Base-by-base conservation (phyloP, 306 rosid species). In the Cercis canadensis region DNA sequence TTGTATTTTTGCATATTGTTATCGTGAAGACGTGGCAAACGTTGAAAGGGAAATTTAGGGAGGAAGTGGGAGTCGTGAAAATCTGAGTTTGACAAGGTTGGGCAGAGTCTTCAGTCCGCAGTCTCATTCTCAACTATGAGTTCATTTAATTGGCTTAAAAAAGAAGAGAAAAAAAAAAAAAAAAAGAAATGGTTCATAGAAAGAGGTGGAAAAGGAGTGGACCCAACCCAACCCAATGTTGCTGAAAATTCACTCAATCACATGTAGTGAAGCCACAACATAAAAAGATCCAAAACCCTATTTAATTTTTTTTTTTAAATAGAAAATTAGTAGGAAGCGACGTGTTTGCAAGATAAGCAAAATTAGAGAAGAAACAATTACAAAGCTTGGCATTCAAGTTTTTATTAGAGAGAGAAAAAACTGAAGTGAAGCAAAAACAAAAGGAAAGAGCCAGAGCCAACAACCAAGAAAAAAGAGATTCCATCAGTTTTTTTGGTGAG, bases 191-290 rank as follows among this genome's bases (percentile, higher is more conserved):
- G 14, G 46, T 15, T 19, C 5, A 13, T 8, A 34, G 15, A 62
- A 44, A 13, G 12, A 11, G 19, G 9, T 15, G 41, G 15, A 76
- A 52, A 52, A 62, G 18, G 64, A 69, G 63, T 45, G 82, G 72
- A 5, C 43, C 43, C 39, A 34, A 34, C 7, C 19, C 31, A n/a
- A n/a, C 82, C 89, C 67, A 55, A 18, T 49, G 52, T 81, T 81
- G 31, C 88, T 33, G 74, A 69, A 19, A 72, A 56, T 74, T 77
- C 83, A 86, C 94, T 80, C 87, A 67, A 77, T 75, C 88, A 75
- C 82, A 75, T 84, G 83, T 58, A 29, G 17, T 51, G 21, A 37
- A 36, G 55, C 52, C n/a, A 39, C 49, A n/a, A 29, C 54, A 19
- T 11, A 5, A 21, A 62, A 24, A 21, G 54, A 39, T 43, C 29